A percentile compares a stretch with the other conserved stretches of the same genome.
Conservation (phyloP, 2,329 filamentous ascomycete genomes). For the Zasmidium citrigriseum region DNA sequence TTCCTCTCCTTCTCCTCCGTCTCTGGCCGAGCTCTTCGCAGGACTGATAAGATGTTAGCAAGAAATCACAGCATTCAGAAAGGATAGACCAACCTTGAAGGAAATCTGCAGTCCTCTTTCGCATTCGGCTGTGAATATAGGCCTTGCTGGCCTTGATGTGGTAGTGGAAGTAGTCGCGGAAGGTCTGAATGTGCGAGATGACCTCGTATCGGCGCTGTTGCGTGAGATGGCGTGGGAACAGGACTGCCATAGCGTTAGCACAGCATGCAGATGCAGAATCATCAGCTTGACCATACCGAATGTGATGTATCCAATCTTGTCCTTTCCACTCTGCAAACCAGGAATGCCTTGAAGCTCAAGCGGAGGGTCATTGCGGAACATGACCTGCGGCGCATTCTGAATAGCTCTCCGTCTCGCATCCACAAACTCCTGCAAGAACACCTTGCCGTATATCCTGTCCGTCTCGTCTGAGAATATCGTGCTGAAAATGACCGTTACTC, state of each 20-base stretch:
- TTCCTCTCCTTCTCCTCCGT: slow-evolving; percentile 97
- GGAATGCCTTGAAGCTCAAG: slow-evolving; percentile 85
- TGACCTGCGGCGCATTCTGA: slow-evolving; percentile 95
- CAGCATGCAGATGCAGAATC: background rate
- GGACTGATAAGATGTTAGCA: slow-evolving; percentile 58
- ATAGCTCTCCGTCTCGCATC: slow-evolving; percentile 93
- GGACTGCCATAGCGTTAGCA: slow-evolving; percentile 56
- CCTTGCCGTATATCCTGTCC: slow-evolving; percentile 94
- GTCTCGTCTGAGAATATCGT: slow-evolving; percentile 98
- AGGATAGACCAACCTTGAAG: slow-evolving; percentile 71
- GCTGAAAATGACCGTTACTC: slow-evolving; percentile 98
- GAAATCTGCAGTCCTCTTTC: slow-evolving; percentile 95
- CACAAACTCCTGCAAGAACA: slow-evolving; percentile 98
- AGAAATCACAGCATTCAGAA: background rate
- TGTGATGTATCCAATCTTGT: slow-evolving; percentile 94
- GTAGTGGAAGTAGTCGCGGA: slow-evolving; percentile 99
- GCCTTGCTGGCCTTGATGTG: slow-evolving; percentile 99
- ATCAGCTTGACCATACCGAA: slow-evolving; percentile 66
- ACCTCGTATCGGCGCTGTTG: slow-evolving; percentile 88
- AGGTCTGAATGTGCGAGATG: slow-evolving; percentile 99
- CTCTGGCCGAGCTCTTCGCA: slow-evolving; percentile 91
- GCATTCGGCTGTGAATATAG: slow-evolving; percentile 98
- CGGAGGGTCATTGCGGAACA: slow-evolving; percentile 93
- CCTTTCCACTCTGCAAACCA: slow-evolving; percentile 75
- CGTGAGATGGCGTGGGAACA: slow-evolving; percentile 93